phyloP scores from a whole-genome alignment of 129 eudicot genomes.

The Chrysanthemum lavandulifolium region DNA sequence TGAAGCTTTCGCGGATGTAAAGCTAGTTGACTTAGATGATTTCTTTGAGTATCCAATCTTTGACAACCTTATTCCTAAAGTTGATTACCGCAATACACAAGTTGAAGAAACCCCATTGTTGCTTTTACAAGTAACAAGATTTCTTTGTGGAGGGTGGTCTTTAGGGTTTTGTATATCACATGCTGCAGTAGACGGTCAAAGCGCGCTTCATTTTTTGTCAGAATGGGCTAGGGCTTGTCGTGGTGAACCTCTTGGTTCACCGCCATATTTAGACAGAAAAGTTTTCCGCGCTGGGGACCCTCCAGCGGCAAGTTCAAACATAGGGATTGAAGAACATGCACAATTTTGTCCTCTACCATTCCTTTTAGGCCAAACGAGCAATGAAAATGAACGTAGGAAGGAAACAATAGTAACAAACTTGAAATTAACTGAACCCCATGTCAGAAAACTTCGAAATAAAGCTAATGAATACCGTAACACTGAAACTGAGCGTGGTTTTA shows the following conservation, averaged over 20 bases:
- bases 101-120: slow-evolving; percentile 47
- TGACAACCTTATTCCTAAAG: slow-evolving; percentile 39
- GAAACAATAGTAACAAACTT: slow-evolving; percentile 39
- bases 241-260: slow-evolving; percentile 28
- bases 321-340: slow-evolving; percentile 6
- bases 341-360: slow-evolving; percentile 40
- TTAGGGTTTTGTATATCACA: slow-evolving; percentile 52
- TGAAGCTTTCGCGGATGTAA: slow-evolving; percentile 40
- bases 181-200: slow-evolving; percentile 61
- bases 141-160: slow-evolving; percentile 58
- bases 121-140: slow-evolving; percentile 55
- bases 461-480: slow-evolving; percentile 31
- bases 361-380: slow-evolving; percentile 33
- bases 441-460: slow-evolving; percentile 37
- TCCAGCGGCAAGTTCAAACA: slow-evolving; percentile 1
- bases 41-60: slow-evolving; percentile 33
- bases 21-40: slow-evolving; percentile 46
- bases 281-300: slow-evolving; percentile 41
- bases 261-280: slow-evolving; percentile 49
- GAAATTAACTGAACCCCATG: slow-evolving; percentile 34
- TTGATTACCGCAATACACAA: slow-evolving; percentile 45
- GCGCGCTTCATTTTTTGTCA: slow-evolving; percentile 59
- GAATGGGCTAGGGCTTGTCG: slow-evolving; percentile 72
- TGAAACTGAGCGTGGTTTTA: slow-evolving; percentile 20
- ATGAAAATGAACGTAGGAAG: slow-evolving; percentile 27